A percentile compares a stretch with the other conserved stretches of the same genome.
These are phyloP conservation scores for Erigeron philadelphicus DNA, from an alignment of 140 eudicot genomes.

Conservation along the genomic window DNA sequence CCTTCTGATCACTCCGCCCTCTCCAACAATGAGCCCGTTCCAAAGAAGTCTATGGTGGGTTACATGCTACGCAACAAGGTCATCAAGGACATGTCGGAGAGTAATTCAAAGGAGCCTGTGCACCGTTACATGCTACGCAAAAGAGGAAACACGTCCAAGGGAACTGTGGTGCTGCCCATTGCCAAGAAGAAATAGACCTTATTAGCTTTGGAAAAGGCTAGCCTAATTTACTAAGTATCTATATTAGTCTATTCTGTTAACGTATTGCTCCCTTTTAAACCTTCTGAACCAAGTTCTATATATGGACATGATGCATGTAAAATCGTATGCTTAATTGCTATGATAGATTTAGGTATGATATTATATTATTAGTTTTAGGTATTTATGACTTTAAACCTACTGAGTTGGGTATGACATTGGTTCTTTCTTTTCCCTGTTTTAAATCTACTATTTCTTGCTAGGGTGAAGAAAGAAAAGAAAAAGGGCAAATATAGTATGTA, in stretches of 20 bases:
- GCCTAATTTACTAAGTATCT: not conserved
- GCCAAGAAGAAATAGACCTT: slow-evolving; percentile 37
- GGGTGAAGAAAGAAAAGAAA: no score
- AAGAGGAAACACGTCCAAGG: slow-evolving; percentile 39
- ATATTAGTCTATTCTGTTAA: not conserved
- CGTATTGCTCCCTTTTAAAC: not conserved
- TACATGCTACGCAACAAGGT: not conserved
- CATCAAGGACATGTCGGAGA: not conserved
- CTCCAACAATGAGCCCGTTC: not conserved
- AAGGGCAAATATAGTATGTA: no score
- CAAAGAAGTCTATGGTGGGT: no score
- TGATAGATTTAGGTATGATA: not conserved
- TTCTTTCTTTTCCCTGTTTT: no score
- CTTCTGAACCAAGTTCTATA: not conserved
- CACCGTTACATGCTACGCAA: slow-evolving; percentile 39
- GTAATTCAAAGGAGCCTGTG: slow-evolving; percentile 1
- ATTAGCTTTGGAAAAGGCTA: slow-evolving; percentile 32
- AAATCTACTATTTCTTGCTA: no score
- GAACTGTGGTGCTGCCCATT: slow-evolving; percentile 41
- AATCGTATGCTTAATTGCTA: not conserved
- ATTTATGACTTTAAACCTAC: not conserved
- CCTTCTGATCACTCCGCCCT: slow-evolving; percentile 23
- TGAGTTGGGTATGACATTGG: not conserved
- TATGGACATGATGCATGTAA: not conserved
- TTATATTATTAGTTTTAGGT: not conserved